Evolutionary conservation across 768 basidiomycete genomes (phyloP), one percentile per base, ranked within the genome.

Genomic region (Boletellus emodensis): DNA sequence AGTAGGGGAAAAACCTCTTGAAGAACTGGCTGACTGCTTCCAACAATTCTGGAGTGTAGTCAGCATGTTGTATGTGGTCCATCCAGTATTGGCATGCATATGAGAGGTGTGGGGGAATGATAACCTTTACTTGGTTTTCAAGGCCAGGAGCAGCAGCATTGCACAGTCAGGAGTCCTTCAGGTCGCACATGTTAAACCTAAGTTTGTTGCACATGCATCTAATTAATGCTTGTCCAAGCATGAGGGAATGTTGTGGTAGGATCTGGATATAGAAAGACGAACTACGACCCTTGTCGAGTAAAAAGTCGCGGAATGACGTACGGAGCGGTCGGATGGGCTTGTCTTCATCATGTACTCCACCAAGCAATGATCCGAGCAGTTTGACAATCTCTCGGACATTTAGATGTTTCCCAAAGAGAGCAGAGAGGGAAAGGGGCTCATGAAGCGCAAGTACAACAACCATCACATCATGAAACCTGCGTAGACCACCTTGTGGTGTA

Each of bases 181-280:
- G 46, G 11, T 22, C 36, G 48, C 46, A 52, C 4, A 52, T 52
- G 28, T 52, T 52, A 17, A 52, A 52, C 17, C 1, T 41, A 20
- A 52, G 40, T 32, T 32, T 34, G 7, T 4, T 33, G 11, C 20
- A 3, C 52, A 54, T 54, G 39, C 34, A 54, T 0, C 4, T 4
- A n/a, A 54, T n/a, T 12, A 49, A 33, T 17, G 34, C 33, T 11
- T 5, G 10, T 10, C 53, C 44, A 40, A 54, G 32, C 12, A 0
- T 2, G 3, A 41, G 20, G 18, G 22, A 39, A 32, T 53, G 41
- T 0, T 41, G n/a, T 4, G 44, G 4, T 9, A 15, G 24, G 3
- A 45, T 36, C 6, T 3, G 0, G 15, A 49, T 14, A 20, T 49
- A 40, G 15, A 53, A 20, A 43, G 37, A 1, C 30, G 40, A 3